Conservation (phyloP, 495 filamentous ascomycete genomes). For the Talaromyces thailandensis region DNA sequence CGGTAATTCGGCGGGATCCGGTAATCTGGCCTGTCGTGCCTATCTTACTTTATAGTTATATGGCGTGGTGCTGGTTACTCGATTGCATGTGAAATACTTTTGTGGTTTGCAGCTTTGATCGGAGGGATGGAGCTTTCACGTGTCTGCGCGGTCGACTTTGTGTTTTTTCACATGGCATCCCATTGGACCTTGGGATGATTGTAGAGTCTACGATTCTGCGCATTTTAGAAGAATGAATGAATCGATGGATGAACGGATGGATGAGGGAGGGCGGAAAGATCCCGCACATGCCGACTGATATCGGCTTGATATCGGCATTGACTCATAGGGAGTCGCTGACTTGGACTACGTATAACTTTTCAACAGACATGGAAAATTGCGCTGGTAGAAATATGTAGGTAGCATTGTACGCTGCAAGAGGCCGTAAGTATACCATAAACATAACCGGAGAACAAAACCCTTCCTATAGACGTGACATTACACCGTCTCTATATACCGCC, state of each 20-base stretch:
- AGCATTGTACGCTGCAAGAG: background rate
- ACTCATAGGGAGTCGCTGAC: too few species aligned
- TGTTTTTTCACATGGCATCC: background rate
- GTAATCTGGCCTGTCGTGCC: background rate
- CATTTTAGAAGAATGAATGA: background rate
- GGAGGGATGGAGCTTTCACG: background rate
- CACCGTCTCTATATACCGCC: conserved; percentile 44
- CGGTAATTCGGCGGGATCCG: conserved; percentile 1
- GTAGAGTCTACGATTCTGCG: too few species aligned
- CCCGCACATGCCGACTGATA: background rate
- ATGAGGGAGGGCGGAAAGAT: background rate
- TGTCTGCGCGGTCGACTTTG: too few species aligned
- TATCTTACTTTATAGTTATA: background rate
- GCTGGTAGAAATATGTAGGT: background rate
- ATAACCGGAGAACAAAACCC: background rate
- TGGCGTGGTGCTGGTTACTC: background rate
- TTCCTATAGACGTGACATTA: background rate
- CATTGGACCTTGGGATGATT: background rate
- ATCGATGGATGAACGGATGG: background rate
- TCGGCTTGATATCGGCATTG: background rate
- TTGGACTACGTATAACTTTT: too few species aligned
- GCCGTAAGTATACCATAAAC: background rate
- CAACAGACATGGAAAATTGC: too few species aligned
- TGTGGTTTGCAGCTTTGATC: background rate
- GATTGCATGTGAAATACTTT: conserved; percentile 4